phyloP scores from a whole-genome alignment of 805 yeast genomes.

The Metschnikowia cubensis region DNA sequence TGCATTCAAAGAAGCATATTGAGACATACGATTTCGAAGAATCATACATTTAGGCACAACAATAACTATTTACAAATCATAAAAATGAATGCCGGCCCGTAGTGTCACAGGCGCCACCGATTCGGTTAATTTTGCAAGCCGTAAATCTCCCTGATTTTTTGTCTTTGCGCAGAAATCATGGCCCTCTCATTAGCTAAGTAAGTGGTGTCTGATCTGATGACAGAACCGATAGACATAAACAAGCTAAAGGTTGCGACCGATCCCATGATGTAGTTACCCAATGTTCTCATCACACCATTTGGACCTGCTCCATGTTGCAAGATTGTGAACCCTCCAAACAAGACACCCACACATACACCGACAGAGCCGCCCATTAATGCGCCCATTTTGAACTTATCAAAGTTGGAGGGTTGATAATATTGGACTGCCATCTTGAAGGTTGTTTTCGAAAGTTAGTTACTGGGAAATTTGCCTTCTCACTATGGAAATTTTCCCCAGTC shows the following conservation, averaged over 20 bases:
- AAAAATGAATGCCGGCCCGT: background rate
- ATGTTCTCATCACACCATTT: slow-evolving; percentile 90
- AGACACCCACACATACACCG: slow-evolving; percentile 91
- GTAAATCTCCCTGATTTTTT: slow-evolving; percentile 16
- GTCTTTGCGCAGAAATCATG: slow-evolving; percentile 15
- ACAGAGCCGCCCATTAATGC: slow-evolving; percentile 90
- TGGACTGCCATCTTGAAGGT: slow-evolving; percentile 16
- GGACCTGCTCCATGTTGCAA: slow-evolving; percentile 97
- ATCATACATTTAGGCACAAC: background rate
- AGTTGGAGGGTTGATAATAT: slow-evolving; percentile 67
- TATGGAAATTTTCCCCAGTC: slow-evolving; percentile 4
- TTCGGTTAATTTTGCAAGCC: slow-evolving; percentile 13
- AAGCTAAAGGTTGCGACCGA: slow-evolving; percentile 96
- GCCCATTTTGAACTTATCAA: slow-evolving; percentile 98
- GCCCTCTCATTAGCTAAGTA: slow-evolving; percentile 21
- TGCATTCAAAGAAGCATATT: background rate
- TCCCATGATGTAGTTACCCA: slow-evolving; percentile 95
- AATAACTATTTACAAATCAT: slow-evolving; percentile 2
- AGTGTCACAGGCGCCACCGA: background rate
- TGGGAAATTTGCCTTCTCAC: background rate
- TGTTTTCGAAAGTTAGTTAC: background rate
- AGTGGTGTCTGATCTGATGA: slow-evolving; percentile 69
- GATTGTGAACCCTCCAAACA: slow-evolving; percentile 91
- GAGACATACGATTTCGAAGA: background rate
- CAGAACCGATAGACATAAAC: slow-evolving; percentile 94